Percentiles rank a stretch among this genome's conserved stretches.
phyloP scores from a whole-genome alignment of 176 grass and related monocot genomes.

The Raddia guianensis region DNA sequence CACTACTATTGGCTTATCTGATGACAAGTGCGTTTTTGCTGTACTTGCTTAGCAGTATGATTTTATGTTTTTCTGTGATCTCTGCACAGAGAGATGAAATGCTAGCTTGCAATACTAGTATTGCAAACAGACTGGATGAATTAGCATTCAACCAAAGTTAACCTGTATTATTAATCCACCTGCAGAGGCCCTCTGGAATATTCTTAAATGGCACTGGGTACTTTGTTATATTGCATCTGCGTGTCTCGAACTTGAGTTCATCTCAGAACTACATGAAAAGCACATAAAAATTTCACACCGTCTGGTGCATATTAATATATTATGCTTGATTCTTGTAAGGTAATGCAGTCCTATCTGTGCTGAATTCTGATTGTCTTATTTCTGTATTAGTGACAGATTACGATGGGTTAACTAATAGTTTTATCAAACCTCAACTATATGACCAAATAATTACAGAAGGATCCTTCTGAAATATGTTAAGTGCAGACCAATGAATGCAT shows the following conservation, averaged over 20 bases:
- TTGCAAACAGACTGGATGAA: neutral
- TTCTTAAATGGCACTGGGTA: neutral
- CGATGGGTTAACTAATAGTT: neutral
- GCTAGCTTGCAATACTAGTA: neutral
- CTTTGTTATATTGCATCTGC: neutral
- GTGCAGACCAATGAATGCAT: neutral
- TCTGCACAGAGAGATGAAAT: slow-evolving; percentile 2
- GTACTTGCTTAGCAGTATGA: neutral
- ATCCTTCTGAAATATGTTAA: neutral
- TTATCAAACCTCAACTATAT: neutral
- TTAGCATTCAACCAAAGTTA: neutral
- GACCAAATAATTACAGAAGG: neutral
- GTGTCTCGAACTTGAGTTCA: slow-evolving; percentile 11
- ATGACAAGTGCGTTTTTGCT: neutral
- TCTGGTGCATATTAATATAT: slow-evolving; percentile 4
- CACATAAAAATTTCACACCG: neutral
- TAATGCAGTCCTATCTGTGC: neutral
- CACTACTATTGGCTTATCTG: slow-evolving; percentile 3
- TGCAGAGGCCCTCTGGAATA: neutral
- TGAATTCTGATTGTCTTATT: neutral
- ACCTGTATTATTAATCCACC: slow-evolving; percentile 2
- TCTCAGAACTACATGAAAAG: neutral
- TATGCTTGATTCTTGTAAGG: neutral
- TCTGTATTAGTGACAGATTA: neutral
- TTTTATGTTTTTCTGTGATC: neutral